Evolutionary conservation across 2,329 filamentous ascomycete genomes (phyloP), one percentile per base, ranked within the genome.

Genomic region (Diaporthe citrichinensis): DNA sequence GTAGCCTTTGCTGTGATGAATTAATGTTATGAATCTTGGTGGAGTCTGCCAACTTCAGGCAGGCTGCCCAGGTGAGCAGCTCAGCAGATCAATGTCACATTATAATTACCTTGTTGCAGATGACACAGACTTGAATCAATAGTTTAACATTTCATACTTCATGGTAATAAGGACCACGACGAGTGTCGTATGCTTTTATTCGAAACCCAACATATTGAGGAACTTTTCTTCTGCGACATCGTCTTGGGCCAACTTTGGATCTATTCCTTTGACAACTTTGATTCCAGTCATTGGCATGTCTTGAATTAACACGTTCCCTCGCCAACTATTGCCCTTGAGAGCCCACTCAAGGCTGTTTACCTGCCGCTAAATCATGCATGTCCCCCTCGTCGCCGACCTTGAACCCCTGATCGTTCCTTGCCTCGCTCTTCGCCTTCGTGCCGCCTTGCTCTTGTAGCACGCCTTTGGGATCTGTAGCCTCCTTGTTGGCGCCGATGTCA

Each of bases 401-500:
- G 58, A 72, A 72, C 1, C 71, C 71, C 57, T 72, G 44, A 1
- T 31, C 10, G 17, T 59, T 72, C 34, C 44, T 62, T 28, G 57
- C 34, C 25, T 62, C 34, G 12, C 71, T 65, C 23, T 62, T 72
- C 6, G 9, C 46, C 57, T 51, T 72, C 10, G 31, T 41, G 34
- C 71, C 31, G 44, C 44, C 28, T 51, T 20, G 12, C 34, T 55
- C 28, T n/a, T 72, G 31, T 23, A 72, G 20, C 20, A 72, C n/a
- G 25, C 57, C 71, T 8, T 25, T 72, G 4, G 39, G 46, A 23
- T 72, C 46, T 41, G 57, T 28, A 7, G 71, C 46, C 44, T 72
- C 71, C 46, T 53, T 72, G 57, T 55, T 72, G n/a, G 71, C 71
- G 14, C 71, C 71, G 20, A 72, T 72, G 44, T 72, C 71, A 55